Evolutionary conservation across 495 filamentous ascomycete genomes (phyloP).

Genomic region (Tuber umbilicatum): DNA sequence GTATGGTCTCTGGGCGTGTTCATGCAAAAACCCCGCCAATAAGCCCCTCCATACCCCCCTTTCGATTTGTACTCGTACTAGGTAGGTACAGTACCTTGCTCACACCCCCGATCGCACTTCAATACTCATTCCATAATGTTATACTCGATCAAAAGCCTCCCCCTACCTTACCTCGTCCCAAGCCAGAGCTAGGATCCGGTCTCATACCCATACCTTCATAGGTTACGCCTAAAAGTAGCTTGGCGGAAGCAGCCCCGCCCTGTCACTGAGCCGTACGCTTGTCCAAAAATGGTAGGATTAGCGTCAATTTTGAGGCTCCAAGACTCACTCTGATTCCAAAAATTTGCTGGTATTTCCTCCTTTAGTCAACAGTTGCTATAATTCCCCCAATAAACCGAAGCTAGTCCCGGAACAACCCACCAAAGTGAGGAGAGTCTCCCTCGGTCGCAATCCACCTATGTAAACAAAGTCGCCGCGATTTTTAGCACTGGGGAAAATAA

Average conservation of each 20-base stretch:
- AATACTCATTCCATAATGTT: not conserved
- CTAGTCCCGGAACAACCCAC: not conserved
- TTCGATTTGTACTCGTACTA: not conserved
- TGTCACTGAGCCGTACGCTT: slow-evolving; percentile 10
- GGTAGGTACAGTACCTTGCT: not conserved
- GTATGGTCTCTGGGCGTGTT: not conserved
- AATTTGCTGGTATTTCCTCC: slow-evolving; percentile 33
- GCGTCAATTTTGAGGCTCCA: slow-evolving; percentile 21
- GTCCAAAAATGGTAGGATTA: slow-evolving; percentile 22
- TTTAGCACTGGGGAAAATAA: not conserved
- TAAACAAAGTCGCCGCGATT: not conserved
- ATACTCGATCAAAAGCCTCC: not conserved
- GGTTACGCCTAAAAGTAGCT: slow-evolving; percentile 15
- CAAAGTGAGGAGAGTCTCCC: not conserved
- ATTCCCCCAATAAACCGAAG: not conserved
- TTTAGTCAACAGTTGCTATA: not conserved
- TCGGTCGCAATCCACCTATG: not conserved
- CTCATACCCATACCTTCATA: not conserved
- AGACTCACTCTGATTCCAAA: slow-evolving; percentile 22
- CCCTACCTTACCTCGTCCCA: not conserved
- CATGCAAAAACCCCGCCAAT: not conserved
- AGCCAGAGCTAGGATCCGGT: not conserved
- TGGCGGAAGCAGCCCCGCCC: slow-evolving; percentile 21
- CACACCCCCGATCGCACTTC: not conserved
- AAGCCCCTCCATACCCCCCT: not conserved